These are phyloP conservation scores for Neonectria coccinea DNA, from an alignment of 2,329 filamentous ascomycete species.

Conservation along the genomic window DNA sequence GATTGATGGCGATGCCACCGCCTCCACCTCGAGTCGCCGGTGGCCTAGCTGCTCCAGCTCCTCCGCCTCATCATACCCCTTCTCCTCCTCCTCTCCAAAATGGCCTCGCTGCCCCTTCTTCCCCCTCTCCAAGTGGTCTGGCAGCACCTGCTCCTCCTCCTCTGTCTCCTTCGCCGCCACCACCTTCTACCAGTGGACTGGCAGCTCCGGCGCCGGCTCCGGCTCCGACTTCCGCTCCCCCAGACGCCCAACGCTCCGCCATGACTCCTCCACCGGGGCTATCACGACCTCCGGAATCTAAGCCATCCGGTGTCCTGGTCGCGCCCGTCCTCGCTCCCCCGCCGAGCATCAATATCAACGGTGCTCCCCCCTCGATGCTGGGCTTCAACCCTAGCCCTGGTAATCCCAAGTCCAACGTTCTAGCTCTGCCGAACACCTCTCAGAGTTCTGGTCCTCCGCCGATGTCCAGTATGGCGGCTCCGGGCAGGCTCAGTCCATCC, in stretches of 20 bases:
- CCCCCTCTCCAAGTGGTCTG: conserved; percentile 27
- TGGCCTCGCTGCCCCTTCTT: conserved; percentile 25
- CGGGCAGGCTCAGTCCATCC: conserved; percentile 33
- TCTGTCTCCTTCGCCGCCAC: neutral
- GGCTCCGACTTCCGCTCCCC: conserved; percentile 24
- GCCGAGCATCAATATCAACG: conserved; percentile 44
- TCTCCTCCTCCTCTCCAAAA: conserved; percentile 23
- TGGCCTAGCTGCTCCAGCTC: conserved; percentile 41
- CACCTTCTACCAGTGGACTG: conserved; percentile 3
- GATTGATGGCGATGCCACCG: conserved; percentile 38
- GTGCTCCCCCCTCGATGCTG: conserved; percentile 43
- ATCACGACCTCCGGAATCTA: conserved; percentile 41
- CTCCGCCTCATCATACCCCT: conserved; percentile 19
- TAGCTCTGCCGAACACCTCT: conserved; percentile 59
- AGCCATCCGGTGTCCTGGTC: conserved; percentile 52
- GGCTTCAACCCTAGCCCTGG: conserved; percentile 33
- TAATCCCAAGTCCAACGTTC: conserved; percentile 56
- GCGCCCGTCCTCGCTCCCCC: conserved; percentile 54
- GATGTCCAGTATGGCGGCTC: conserved; percentile 34
- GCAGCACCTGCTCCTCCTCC: conserved; percentile 28
- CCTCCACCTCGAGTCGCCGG: conserved; percentile 30
- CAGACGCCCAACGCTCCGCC: conserved; percentile 19
- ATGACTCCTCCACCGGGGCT: conserved; percentile 41
- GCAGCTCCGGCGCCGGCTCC: conserved; percentile 29
- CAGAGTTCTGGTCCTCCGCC: conserved; percentile 44